Evolutionary conservation across 805 yeast genomes (phyloP).

Genomic region (Wickerhamiella australiensis): DNA sequence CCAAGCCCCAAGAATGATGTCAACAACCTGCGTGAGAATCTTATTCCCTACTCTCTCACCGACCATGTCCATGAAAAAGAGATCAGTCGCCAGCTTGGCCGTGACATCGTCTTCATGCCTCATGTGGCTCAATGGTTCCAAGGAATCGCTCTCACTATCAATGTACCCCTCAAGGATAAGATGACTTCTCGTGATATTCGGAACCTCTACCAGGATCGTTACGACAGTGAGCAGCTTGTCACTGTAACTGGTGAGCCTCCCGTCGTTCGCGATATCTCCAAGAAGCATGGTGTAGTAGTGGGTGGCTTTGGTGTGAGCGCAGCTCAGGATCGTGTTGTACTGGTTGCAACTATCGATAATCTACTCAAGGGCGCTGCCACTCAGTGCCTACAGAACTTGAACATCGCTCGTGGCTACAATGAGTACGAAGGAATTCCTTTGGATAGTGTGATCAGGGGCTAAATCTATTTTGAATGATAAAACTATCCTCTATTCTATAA

Average conservation of each 20-base stretch:
- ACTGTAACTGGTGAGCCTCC: constrained; percentile 88
- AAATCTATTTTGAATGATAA: constrained; percentile 7
- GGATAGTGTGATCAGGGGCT: constrained; percentile 21
- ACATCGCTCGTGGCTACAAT: constrained; percentile 75
- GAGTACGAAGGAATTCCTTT: constrained; percentile 91
- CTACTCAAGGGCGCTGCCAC: constrained; percentile 97
- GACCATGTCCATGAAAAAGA: constrained; percentile 96
- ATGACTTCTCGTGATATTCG: constrained; percentile 73
- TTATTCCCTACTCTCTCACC: constrained; percentile 90
- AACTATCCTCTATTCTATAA: no score
- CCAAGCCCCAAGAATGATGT: constrained; percentile 93
- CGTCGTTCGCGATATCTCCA: constrained; percentile 76
- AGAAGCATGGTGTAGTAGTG: constrained; percentile 86
- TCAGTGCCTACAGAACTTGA: constrained; percentile 93
- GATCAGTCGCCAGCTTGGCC: constrained; percentile 68
- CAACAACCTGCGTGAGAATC: constrained; percentile 58
- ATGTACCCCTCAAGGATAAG: constrained; percentile 60
- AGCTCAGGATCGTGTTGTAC: constrained; percentile 77
- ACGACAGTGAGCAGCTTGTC: constrained; percentile 74
- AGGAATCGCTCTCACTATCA: constrained; percentile 87
- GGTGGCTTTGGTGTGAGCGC: constrained; percentile 95
- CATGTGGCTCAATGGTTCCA: constrained; percentile 99
- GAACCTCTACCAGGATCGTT: constrained; percentile 75
- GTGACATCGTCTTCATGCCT: constrained; percentile 78
- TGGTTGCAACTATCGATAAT: constrained; percentile 92